Base-by-base conservation (phyloP, 495 filamentous ascomycete genomes). In the Amphirosellinia nigrospora region DNA sequence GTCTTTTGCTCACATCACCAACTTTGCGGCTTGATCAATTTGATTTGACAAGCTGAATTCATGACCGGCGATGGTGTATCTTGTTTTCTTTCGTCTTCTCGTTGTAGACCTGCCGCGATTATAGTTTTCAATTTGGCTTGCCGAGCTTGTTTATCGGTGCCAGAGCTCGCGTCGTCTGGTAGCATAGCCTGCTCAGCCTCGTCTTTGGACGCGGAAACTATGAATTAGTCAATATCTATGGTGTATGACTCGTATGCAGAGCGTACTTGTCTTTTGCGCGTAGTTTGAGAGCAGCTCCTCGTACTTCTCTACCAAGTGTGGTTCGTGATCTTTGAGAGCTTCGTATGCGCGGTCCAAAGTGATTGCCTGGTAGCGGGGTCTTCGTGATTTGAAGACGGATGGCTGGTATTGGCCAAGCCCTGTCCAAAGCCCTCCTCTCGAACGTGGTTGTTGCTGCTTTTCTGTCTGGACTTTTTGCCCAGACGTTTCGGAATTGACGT, bases 291-390 rank as follows among this genome's bases (percentile, higher is more conserved):
- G 59, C 13, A 72, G 83, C 4, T 63, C 11, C 69, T 75, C 73
- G 46, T 75, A 75, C 1, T 71, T 59, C 19, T 70, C 45, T 19
- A 74, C 16, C 0, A 75, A 13, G 34, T 70, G 2, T 3, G 7
- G 19, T 6, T 72, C 28, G 4, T 75, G 32, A 36, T 68, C 32
- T 56, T 62, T 45, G 0, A 75, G 73, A 19, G 30, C 11, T 0
- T 75, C 69, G 50, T 75, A 75, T 19, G 73, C 73, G 26, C 53
- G 64, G 43, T 72, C 73, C 73, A 75, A 36, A 74, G 73, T 10
- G 73, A 73, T 28, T 59, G 52, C 19, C 11, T 15, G 11, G 16
- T 1, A 8, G 36, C 1, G 15, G 64, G 10, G 3, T 21, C 50
- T 58, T 32, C 64, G 3, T 45, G 36, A 4, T 45, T 32, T 10